phyloP scores from a whole-genome alignment of 2,329 filamentous ascomycete species.

The Ilyonectria destructans region DNA sequence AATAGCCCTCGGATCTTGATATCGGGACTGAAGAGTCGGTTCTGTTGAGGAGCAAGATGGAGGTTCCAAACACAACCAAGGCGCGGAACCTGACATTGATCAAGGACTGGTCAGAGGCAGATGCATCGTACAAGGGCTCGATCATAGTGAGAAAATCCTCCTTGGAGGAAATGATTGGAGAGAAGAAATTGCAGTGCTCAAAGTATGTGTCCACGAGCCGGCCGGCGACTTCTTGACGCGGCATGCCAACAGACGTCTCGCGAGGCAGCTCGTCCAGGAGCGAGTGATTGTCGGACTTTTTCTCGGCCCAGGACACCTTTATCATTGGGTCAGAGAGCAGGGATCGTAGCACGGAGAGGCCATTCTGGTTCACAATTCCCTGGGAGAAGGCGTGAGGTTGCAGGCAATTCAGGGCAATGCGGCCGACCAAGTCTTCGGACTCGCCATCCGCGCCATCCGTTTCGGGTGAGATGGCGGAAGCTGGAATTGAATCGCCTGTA shows the following conservation, averaged over 20 bases:
- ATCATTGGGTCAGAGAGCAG: conserved; percentile 17
- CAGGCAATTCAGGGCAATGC: conserved; percentile 18
- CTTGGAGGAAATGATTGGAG: conserved; percentile 41
- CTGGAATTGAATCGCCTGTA: not conserved
- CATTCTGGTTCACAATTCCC: conserved; percentile 19
- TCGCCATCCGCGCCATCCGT: not conserved
- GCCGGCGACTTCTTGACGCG: conserved; percentile 25
- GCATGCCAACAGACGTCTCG: conserved; percentile 27
- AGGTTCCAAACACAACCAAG: conserved; percentile 31
- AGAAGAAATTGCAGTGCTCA: conserved; percentile 51
- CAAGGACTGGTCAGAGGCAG: not conserved
- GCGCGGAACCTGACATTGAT: conserved; percentile 27
- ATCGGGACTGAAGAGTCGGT: conserved; percentile 33
- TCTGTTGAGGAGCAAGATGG: conserved; percentile 38
- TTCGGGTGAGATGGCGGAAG: not conserved
- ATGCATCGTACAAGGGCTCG: conserved; percentile 27
- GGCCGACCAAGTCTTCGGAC: conserved; percentile 17
- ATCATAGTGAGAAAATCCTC: conserved; percentile 30
- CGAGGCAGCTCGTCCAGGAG: conserved; percentile 30
- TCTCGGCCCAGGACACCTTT: conserved; percentile 15
- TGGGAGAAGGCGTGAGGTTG: conserved; percentile 11
- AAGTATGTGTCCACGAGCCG: conserved; percentile 46
- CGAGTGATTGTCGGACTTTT: conserved; percentile 12
- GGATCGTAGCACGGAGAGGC: conserved; percentile 12
- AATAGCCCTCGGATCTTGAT: conserved; percentile 32